These are phyloP conservation scores for Fomitopsis schrenkii DNA, from an alignment of 1,284 basidiomycete genomes.

Conservation along the genomic window DNA sequence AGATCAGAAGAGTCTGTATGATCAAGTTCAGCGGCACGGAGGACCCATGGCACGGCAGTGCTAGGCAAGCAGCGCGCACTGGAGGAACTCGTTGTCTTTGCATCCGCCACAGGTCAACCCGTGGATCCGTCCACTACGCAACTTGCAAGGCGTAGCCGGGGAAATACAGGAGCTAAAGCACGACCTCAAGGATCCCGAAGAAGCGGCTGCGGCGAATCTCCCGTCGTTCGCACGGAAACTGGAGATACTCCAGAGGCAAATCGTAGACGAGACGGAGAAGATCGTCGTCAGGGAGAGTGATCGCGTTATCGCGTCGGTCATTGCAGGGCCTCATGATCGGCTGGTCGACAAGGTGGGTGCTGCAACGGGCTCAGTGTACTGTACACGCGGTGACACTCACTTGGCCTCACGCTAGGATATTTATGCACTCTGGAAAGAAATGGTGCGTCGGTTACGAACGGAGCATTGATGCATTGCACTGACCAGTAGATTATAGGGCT, in stretches of 20 bases:
- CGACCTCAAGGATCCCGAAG: slow-evolving; percentile 20
- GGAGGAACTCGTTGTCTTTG: slow-evolving; percentile 8
- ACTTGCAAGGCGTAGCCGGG: neutral
- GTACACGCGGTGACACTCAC: neutral
- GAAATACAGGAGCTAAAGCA: neutral
- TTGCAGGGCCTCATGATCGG: slow-evolving; percentile 28
- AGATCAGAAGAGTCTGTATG: slow-evolving; percentile 4
- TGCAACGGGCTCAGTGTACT: neutral
- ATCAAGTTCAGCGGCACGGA: slow-evolving; percentile 11
- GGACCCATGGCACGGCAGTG: slow-evolving; percentile 13
- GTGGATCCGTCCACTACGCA: too few species aligned
- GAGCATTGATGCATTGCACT: neutral
- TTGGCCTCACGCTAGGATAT: slow-evolving; percentile 10
- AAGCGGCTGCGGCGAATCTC: slow-evolving; percentile 23
- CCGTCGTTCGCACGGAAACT: slow-evolving; percentile 30
- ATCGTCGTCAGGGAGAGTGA: slow-evolving; percentile 23
- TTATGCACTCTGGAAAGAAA: slow-evolving; percentile 26
- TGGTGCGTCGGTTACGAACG: slow-evolving; percentile 16
- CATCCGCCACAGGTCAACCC: neutral
- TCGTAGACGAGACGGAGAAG: slow-evolving; percentile 20
- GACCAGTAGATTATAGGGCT: slow-evolving; percentile 20
- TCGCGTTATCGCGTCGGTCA: slow-evolving; percentile 26
- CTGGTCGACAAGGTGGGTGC: slow-evolving; percentile 19
- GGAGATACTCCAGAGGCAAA: slow-evolving; percentile 26
- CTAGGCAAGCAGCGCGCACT: slow-evolving; percentile 11